Percentiles rank a stretch among this genome's conserved stretches.
These are phyloP conservation scores for Acer negundo DNA, from an alignment of 345 rosid species.

Conservation along the genomic window DNA sequence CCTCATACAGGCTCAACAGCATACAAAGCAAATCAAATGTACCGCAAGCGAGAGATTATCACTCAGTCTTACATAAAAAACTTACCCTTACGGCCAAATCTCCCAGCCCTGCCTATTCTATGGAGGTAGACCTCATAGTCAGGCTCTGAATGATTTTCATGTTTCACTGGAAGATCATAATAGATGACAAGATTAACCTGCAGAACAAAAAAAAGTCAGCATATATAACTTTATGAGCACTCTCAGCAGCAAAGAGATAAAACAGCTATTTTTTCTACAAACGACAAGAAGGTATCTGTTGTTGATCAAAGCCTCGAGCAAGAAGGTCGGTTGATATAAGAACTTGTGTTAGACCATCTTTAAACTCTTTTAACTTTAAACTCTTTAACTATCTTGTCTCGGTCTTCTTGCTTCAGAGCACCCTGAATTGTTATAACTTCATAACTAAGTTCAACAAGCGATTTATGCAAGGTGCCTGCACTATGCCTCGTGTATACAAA, in stretches of 20 bases:
- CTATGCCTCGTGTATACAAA: conserved; percentile 63
- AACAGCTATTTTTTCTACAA: neutral
- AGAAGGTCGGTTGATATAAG: conserved; percentile 45
- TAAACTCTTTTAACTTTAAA: conserved; percentile 87
- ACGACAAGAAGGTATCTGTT: conserved; percentile 41
- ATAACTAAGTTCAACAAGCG: conserved; percentile 67
- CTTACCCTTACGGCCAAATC: conserved; percentile 85
- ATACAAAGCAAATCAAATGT: too few relatives aligned
- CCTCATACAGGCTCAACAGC: too few relatives aligned
- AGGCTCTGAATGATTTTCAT: conserved; percentile 7
- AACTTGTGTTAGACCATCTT: conserved; percentile 74
- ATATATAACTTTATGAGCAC: neutral
- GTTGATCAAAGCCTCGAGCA: conserved; percentile 80
- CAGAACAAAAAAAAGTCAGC: conserved; percentile 8
- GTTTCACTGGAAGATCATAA: conserved; percentile 72
- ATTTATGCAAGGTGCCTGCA: conserved; percentile 57
- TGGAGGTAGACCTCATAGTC: conserved; percentile 83
- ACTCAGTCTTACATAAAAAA: neutral
- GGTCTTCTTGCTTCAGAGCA: conserved; percentile 49
- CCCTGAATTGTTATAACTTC: conserved; percentile 82
- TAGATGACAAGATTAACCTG: conserved; percentile 86
- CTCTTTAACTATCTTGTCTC: conserved; percentile 80
- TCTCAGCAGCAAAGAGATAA: neutral
- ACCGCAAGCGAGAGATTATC: neutral
- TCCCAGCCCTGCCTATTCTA: conserved; percentile 92